Conservation (phyloP, 768 basidiomycete species). For the Pleurotus eryngii region DNA sequence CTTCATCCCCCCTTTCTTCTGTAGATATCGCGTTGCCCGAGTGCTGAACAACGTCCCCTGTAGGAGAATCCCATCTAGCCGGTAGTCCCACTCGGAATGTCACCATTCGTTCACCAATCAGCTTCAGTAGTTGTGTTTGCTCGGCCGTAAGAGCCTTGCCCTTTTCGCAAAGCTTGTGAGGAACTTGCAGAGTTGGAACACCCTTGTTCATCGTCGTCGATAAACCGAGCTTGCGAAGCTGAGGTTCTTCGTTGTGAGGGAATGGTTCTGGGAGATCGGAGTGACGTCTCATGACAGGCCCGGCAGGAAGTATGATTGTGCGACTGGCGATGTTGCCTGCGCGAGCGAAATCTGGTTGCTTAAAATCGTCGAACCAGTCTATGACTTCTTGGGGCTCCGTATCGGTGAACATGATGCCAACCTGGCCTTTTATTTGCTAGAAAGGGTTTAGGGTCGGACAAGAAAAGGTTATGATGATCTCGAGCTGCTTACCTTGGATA, state of each 20-base stretch:
- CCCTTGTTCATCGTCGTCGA: constrained; percentile 82
- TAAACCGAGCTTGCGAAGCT: constrained; percentile 88
- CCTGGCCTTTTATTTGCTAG: constrained; percentile 92
- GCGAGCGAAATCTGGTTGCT: constrained; percentile 88
- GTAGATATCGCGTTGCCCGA: constrained; percentile 39
- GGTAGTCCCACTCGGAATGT: constrained; percentile 71
- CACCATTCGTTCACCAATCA: constrained; percentile 88
- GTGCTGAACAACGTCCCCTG: constrained; percentile 60
- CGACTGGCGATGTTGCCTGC: constrained; percentile 76
- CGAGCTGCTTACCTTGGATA: constrained; percentile 60
- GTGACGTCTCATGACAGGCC: constrained; percentile 79
- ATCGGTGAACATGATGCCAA: constrained; percentile 91
- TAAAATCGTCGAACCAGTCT: constrained; percentile 92
- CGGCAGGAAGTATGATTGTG: constrained; percentile 73
- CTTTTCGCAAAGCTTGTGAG: constrained; percentile 84
- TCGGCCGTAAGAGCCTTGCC: constrained; percentile 79
- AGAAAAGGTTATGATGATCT: not conserved
- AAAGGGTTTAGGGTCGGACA: not conserved
- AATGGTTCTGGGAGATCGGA: constrained; percentile 85
- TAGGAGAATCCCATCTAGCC: constrained; percentile 69
- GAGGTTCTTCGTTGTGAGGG: constrained; percentile 97
- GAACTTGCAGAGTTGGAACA: constrained; percentile 74
- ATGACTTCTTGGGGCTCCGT: constrained; percentile 85
- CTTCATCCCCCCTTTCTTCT: constrained; percentile 30
- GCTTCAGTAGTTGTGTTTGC: constrained; percentile 89